phyloP scores from a whole-genome alignment of 306 rosid species.

The Castanea mollissima region DNA sequence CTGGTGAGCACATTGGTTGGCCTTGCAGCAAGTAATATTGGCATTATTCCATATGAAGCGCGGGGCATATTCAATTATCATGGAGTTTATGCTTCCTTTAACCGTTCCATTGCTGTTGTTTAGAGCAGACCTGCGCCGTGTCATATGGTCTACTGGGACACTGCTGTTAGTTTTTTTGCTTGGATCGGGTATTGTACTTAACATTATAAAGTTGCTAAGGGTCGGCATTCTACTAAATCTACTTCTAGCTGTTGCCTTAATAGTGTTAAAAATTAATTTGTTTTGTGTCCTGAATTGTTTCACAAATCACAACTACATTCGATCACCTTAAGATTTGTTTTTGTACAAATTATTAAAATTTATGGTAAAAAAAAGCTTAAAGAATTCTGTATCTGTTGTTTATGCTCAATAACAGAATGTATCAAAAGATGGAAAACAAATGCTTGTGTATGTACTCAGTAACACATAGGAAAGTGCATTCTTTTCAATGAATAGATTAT shows the following conservation, averaged over 20 bases:
- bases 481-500: not conserved
- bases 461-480: not conserved
- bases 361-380: not conserved
- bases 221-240: not conserved
- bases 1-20: slow-evolving; percentile 55
- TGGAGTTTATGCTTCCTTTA: slow-evolving; percentile 48
- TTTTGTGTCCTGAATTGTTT: not conserved
- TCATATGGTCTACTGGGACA: slow-evolving; percentile 40
- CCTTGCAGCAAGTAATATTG: slow-evolving; percentile 42
- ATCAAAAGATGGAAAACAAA: not conserved
- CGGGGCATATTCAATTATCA: slow-evolving; percentile 36
- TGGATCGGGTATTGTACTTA: slow-evolving; percentile 33
- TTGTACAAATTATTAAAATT: not conserved
- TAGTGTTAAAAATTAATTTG: not conserved
- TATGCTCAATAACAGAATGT: not conserved
- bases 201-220: not conserved
- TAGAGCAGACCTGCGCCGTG: slow-evolving; percentile 40
- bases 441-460: not conserved
- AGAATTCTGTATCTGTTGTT: not conserved
- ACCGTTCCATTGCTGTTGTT: slow-evolving; percentile 43
- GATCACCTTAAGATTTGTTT: not conserved
- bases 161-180: slow-evolving; percentile 41
- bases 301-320: not conserved
- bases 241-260: not conserved
- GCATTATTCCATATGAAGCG: slow-evolving; percentile 45